These are phyloP conservation scores for Hygrocybe coccinea DNA, from an alignment of 768 basidiomycete genomes.

Conservation along the genomic window DNA sequence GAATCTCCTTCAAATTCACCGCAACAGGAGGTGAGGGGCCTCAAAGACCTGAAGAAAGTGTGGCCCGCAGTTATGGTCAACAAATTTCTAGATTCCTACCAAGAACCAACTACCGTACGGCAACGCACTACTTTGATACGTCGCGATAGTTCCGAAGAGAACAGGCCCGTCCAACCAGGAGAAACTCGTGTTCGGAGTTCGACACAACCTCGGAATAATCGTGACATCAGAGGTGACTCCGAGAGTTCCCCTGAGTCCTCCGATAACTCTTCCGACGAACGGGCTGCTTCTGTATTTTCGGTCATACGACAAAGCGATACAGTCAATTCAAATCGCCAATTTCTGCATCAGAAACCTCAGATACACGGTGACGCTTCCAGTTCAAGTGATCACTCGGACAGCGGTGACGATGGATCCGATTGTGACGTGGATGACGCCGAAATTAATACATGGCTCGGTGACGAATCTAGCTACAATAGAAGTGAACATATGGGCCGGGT, in stretches of 20 bases:
- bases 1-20: background rate
- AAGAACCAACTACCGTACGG: slow-evolving; percentile 4
- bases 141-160: slow-evolving; percentile 27
- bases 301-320: background rate
- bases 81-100: background rate
- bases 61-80: slow-evolving; percentile 9
- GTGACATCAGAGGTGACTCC: slow-evolving; percentile 55
- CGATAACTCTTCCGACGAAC: slow-evolving; percentile 8
- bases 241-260: slow-evolving; percentile 49
- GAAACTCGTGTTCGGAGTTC: slow-evolving; percentile 42
- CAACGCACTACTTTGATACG: slow-evolving; percentile 12
- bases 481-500: slow-evolving; percentile 28
- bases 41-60: background rate
- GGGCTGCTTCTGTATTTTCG: background rate
- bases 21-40: background rate
- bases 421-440: slow-evolving; percentile 9
- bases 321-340: background rate
- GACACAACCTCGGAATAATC: slow-evolving; percentile 23
- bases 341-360: background rate
- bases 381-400: background rate
- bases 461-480: slow-evolving; percentile 11
- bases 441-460: slow-evolving; percentile 13
- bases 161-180: slow-evolving; percentile 46
- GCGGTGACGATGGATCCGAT: background rate
- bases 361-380: background rate